phyloP scores from a whole-genome alignment of 2,329 filamentous ascomycete species.

The Hirsutella rhossiliensis region DNA sequence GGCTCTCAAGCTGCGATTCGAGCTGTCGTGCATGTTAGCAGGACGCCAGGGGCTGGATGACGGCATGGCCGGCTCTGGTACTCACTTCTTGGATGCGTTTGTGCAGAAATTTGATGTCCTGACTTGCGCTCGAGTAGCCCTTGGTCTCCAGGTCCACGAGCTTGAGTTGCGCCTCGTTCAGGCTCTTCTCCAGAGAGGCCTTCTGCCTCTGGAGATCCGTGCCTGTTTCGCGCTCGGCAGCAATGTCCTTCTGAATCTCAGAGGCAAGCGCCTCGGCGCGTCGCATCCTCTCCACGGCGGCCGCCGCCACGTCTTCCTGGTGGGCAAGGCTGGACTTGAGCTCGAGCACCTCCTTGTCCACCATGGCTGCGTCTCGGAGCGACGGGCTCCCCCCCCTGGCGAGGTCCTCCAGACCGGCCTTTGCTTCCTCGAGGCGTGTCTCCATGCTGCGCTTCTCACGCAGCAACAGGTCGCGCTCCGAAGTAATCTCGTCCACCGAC shows the following conservation, averaged over 20 bases:
- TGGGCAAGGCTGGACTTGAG: conserved; percentile 82
- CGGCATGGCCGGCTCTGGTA: conserved; percentile 5
- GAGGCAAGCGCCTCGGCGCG: conserved; percentile 76
- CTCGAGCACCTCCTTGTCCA: conserved; percentile 81
- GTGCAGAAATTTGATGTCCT: conserved; percentile 90
- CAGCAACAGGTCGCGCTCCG: conserved; percentile 72
- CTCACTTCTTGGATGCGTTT: conserved; percentile 90
- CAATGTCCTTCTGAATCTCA: conserved; percentile 89
- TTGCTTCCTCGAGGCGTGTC: conserved; percentile 73
- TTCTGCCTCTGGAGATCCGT: conserved; percentile 82
- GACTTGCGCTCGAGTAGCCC: conserved; percentile 85
- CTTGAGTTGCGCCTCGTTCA: conserved; percentile 82
- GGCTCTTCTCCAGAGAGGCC: conserved; percentile 72
- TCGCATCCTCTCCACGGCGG: conserved; percentile 94
- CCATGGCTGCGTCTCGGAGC: conserved; percentile 76
- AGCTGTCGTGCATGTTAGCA: no score
- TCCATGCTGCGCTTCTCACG: conserved; percentile 89
- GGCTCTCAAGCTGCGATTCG: conserved; percentile 73
- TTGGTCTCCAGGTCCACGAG: conserved; percentile 94
- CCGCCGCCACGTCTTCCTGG: conserved; percentile 83
- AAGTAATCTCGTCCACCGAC: conserved; percentile 71
- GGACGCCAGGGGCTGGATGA: no score
- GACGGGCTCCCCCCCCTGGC: conserved; percentile 76
- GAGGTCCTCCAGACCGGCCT: conserved; percentile 77
- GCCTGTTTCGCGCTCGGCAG: conserved; percentile 70